Evolutionary conservation across 139 green algal species (phyloP), one percentile per base, ranked within the genome.

Genomic region (Micromonas pusilla): DNA sequence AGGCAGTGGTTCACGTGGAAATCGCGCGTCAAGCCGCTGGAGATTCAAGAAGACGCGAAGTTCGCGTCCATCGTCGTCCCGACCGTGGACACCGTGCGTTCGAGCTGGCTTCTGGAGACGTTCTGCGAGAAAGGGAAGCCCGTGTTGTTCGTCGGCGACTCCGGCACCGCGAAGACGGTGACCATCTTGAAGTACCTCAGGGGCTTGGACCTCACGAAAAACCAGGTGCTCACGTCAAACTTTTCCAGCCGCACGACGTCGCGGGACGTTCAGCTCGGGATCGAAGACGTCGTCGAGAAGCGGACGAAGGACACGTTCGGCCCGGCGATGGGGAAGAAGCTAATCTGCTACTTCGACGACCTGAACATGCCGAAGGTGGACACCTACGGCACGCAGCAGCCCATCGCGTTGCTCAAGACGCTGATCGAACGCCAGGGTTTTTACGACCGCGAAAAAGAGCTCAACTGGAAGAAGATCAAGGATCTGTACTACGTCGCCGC

Each of bases 381-480:
- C 81, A 84, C 54, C 19, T 96, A 94, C 72, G 91, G 91, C 78
- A 94, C 89, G 16, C 89, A 93, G 85, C 89, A 93, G 84, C 89
- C 91, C 73, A 93, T 93, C 73, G 91, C 89, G 30, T 80, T 93
- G 76, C 85, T 96, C 39, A 96, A 92, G 85, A 84, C 91, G 3
- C 88, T 93, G 76, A 87, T 93, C 33, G 90, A 93, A 73, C 86
- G 88, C 33, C 83, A 84, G 45, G 91, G 72, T 36, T 88, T 89
- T 13, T 92, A 93, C 75, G 86, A 95, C 84, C 84, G 87, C n/a
- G 91, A 90, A 73, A 95, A 94, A 86, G 91, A 96, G 66, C 85
- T 96, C 38, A 90, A 84, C 81, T 96, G 91, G 91, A 94, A 92
- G 85, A 91, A 93, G 82, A 89, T 96, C 78, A 95, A 94, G 85